Base-by-base conservation (phyloP, 257 asterid species). In the Primulina tabacum region DNA sequence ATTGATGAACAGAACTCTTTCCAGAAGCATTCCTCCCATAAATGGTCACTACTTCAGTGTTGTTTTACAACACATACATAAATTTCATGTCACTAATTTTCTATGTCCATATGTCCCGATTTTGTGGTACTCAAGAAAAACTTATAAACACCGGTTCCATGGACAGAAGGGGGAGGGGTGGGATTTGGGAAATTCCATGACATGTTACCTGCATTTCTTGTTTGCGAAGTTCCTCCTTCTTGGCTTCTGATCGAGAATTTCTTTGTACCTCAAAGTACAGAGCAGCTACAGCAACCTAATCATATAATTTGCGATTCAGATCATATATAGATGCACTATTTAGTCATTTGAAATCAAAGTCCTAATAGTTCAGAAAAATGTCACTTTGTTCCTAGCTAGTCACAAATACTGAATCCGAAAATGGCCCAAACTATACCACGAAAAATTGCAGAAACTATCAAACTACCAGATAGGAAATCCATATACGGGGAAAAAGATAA, bases 201-300 rank as follows among this genome's bases (percentile, higher is more conserved):
- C 29, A 70, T 35, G 50, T 12, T 61, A 88, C 97, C 97, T 89
- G 86, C 53, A 90, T 24, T 73, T 89, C 95, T 58, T 78, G 87
- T 76, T 63, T 82, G 24, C 89, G 92, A 26, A 69, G 58, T 69
- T 77, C 96, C 87, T 90, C 97, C 82, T 90, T 90, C 82, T 88
- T 82, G 78, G 97, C 95, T 85, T 90, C 97, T 68, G 97, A 78
- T 80, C 85, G 82, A 69, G 97, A 75, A 76, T 77, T 87, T 76
- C 95, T 84, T 87, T 90, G 96, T 79, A 87, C 92, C 85, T 90
- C 97, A 69, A 85, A 84, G 59, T 85, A 77, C 52, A 90, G 84
- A 65, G 87, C 92, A 65, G 4, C 83, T 63, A 92, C 96, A 3
- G 89, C 97, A 33, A 91, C 97, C 97, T 90, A 68, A 71, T 64